Conservation (phyloP, 1,284 basidiomycete genomes). For the Albatrellus sp. region DNA sequence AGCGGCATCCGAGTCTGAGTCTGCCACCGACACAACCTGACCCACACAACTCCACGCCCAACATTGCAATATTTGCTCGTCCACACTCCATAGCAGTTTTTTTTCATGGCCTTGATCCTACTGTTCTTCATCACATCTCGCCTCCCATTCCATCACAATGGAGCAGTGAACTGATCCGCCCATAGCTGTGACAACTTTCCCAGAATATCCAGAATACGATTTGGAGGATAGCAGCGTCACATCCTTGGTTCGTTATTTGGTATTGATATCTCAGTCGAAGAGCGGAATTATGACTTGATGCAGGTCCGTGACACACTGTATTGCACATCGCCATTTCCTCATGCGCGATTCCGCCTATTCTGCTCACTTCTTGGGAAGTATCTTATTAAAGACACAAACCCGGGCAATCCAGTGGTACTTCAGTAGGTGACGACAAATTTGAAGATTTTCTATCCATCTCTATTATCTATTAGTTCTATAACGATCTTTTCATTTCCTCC, state of each 20-base stretch:
- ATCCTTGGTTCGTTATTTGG: conserved; percentile 4
- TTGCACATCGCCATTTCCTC: conserved; percentile 8
- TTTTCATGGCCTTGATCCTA: too few relatives aligned
- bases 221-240: conserved; percentile 9
- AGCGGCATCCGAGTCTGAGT: too few relatives aligned
- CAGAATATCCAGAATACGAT: conserved; percentile 3
- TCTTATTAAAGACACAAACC: not conserved
- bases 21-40: too few relatives aligned
- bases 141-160: too few relatives aligned
- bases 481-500: not conserved
- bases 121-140: too few relatives aligned
- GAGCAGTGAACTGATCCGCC: too few relatives aligned
- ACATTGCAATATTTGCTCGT: too few relatives aligned
- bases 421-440: conserved; percentile 4
- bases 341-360: conserved; percentile 7
- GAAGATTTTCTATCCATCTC: conserved; percentile 10
- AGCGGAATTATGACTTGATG: not conserved
- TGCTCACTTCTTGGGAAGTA: not conserved
- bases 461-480: conserved; percentile 6
- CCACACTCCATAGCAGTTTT: too few relatives aligned
- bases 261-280: not conserved
- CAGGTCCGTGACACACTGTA: conserved; percentile 6
- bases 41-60: too few relatives aligned
- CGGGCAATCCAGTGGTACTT: not conserved
- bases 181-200: too few relatives aligned